phyloP scores from a whole-genome alignment of 2,329 filamentous ascomycete species.

The Trichoderma sp. region DNA sequence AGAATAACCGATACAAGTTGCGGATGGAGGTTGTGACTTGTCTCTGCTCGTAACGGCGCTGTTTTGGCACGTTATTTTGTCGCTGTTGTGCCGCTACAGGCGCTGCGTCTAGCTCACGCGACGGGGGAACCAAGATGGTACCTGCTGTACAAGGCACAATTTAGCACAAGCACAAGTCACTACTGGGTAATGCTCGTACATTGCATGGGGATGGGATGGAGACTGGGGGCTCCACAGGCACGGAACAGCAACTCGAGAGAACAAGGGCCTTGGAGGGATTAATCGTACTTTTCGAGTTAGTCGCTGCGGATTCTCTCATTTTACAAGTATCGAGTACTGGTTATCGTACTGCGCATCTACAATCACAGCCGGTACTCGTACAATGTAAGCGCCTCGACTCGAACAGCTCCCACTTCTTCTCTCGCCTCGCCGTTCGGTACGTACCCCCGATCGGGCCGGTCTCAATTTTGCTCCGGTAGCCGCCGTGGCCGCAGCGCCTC shows the following conservation, averaged over 20 bases:
- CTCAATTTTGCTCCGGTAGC: constrained; percentile 17
- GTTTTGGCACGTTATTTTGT: background rate
- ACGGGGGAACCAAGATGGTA: background rate
- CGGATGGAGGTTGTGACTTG: background rate
- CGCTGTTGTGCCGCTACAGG: background rate
- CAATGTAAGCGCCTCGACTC: background rate
- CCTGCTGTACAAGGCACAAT: background rate
- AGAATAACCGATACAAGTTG: fast-evolving
- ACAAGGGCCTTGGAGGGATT: background rate
- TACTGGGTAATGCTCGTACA: background rate
- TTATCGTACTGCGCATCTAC: background rate
- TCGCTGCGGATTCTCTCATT: background rate
- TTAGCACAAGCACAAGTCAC: background rate
- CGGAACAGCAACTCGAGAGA: background rate
- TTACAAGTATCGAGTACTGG: background rate
- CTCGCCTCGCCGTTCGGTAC: background rate
- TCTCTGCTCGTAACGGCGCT: background rate
- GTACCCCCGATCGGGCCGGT: constrained; percentile 18
- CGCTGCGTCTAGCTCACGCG: constrained; percentile 9
- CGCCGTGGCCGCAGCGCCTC: constrained; percentile 11
- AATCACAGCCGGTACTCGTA: background rate
- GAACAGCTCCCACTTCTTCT: background rate
- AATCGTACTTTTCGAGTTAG: background rate
- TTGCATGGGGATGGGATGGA: background rate
- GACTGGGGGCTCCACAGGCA: background rate